Evolutionary conservation across 1,284 basidiomycete species (phyloP).

Genomic region (Malassezia vespertilionis): DNA sequence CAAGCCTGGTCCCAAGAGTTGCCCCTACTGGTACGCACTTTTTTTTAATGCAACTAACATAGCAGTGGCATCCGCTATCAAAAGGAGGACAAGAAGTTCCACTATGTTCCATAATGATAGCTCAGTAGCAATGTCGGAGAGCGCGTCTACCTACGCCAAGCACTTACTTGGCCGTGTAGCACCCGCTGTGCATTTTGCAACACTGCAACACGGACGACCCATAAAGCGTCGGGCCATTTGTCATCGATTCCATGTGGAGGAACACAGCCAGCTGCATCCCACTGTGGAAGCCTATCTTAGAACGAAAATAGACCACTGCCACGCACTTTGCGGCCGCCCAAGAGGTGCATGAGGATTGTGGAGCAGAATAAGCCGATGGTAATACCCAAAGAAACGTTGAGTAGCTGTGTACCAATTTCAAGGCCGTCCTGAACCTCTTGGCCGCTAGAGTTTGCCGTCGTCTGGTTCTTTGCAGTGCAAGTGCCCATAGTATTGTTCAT

Average conservation of each 20-base stretch:
- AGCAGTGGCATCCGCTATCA: conserved; percentile 17
- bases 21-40: conserved; percentile 28
- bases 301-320: conserved; percentile 39
- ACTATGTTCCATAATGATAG: conserved; percentile 3
- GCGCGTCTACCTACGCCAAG: too few species aligned
- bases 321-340: conserved; percentile 33
- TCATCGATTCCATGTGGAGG: background rate
- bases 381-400: conserved; percentile 42
- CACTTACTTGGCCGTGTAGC: too few species aligned
- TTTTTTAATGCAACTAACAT: background rate
- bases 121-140: too few species aligned
- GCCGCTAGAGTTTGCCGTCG: too few species aligned
- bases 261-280: background rate
- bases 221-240: background rate
- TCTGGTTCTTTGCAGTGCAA: too few species aligned
- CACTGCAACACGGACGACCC: too few species aligned
- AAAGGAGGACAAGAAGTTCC: conserved; percentile 3
- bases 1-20: conserved; percentile 36
- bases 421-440: conserved; percentile 23
- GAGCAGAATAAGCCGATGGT: conserved; percentile 42
- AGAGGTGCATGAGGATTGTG: conserved; percentile 35
- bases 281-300: too few species aligned
- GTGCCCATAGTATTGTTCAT: conserved; percentile 2
- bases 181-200: too few species aligned
- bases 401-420: conserved; percentile 22